These are phyloP conservation scores for Elsinoe necatrix DNA, from an alignment of 2,329 filamentous ascomycete genomes.

Conservation along the genomic window DNA sequence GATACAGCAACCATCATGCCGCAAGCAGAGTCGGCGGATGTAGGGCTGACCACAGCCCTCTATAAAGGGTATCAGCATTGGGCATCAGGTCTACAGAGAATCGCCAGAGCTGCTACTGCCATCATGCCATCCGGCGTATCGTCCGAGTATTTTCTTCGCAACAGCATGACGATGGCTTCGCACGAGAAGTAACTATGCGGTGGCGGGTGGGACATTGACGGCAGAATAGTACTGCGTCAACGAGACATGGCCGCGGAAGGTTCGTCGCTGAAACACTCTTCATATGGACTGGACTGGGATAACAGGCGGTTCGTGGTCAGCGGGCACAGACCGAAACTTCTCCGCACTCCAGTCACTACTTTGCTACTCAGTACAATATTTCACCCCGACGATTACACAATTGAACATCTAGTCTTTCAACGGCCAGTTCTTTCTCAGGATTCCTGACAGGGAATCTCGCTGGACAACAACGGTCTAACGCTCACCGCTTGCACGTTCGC, in stretches of 20 bases:
- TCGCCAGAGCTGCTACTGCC: too few species aligned
- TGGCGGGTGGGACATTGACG: not conserved
- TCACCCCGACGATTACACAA: not conserved
- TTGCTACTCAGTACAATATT: not conserved
- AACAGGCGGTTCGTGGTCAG: not conserved
- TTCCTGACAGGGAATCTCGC: not conserved
- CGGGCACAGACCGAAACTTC: not conserved
- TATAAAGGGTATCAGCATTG: not conserved
- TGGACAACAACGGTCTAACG: not conserved
- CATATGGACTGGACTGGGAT: not conserved
- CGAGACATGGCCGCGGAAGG: not conserved
- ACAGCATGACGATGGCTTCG: too few species aligned
- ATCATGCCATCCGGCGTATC: too few species aligned
- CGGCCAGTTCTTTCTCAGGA: not conserved
- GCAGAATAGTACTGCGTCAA: too few species aligned
- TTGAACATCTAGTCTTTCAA: not conserved
- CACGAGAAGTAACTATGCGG: too few species aligned
- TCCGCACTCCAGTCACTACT: not conserved
- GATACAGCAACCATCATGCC: not conserved
- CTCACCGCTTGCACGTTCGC: not conserved
- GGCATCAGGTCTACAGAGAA: not conserved
- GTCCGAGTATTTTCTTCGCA: too few species aligned
- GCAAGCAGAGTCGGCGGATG: not conserved
- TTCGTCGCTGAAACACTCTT: constrained; percentile 2
- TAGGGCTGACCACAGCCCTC: not conserved